phyloP scores from a whole-genome alignment of 306 rosid species.

The Ormosia emarginata region DNA sequence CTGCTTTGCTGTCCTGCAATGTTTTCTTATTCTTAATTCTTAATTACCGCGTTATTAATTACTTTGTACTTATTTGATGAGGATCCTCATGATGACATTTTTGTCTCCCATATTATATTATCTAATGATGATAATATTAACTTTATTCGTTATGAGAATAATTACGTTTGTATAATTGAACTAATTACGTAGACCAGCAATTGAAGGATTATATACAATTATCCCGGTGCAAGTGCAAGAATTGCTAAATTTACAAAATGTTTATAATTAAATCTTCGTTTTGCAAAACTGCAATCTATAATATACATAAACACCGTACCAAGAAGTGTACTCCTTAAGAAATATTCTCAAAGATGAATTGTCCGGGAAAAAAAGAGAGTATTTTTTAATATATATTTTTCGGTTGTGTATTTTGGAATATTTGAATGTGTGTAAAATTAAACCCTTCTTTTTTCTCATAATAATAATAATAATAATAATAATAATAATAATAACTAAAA shows the following conservation, averaged over 20 bases:
- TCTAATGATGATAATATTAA: background rate
- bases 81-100: conserved; percentile 19
- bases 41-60: background rate
- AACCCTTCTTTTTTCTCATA: background rate
- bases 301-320: conserved; percentile 17
- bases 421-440: conserved; percentile 7
- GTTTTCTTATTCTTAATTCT: conserved; percentile 6
- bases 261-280: background rate
- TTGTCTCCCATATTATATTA: conserved; percentile 15
- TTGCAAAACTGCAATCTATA: conserved; percentile 1
- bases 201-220: background rate
- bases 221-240: conserved; percentile 5
- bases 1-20: conserved; percentile 24
- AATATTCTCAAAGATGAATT: conserved; percentile 40
- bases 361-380: conserved; percentile 12
- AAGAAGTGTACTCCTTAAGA: conserved; percentile 36
- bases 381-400: conserved; percentile 27
- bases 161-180: conserved; percentile 5
- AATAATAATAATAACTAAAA: background rate
- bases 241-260: background rate
- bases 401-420: conserved; percentile 38
- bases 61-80: conserved; percentile 18
- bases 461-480: background rate
- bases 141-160: background rate
- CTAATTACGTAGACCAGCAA: background rate